Percentiles rank a stretch among this genome's conserved stretches.
Conservation (phyloP, 345 rosid genomes). For the Hypericum androsaemum region DNA sequence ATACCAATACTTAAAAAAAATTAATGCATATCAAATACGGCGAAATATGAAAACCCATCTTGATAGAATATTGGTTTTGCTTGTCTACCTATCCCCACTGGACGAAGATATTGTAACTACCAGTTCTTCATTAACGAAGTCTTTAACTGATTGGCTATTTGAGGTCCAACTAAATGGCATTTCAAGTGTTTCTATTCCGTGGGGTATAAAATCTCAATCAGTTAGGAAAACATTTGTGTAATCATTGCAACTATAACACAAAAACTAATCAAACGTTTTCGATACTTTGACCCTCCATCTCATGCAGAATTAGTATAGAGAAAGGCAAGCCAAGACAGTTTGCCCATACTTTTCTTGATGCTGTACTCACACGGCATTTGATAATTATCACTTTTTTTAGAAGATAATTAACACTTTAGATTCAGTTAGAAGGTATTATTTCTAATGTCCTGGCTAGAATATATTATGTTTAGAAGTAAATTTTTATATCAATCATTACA, state of each 20-base stretch:
- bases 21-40: no score
- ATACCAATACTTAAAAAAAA: no score
- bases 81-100: conserved; percentile 15
- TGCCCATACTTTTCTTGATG: conserved; percentile 38
- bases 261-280: conserved; percentile 22
- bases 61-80: background rate
- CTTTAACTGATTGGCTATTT: conserved; percentile 23
- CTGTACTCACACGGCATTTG: conserved; percentile 40
- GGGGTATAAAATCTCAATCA: conserved; percentile 48
- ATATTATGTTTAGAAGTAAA: no score
- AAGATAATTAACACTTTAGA: conserved; percentile 7
- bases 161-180: conserved; percentile 22
- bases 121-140: conserved; percentile 11
- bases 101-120: conserved; percentile 22
- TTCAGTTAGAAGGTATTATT: conserved; percentile 15
- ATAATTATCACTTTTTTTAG: conserved; percentile 23
- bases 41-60: no score
- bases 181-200: conserved; percentile 36
- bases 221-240: conserved; percentile 27
- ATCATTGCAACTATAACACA: background rate
- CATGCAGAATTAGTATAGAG: conserved; percentile 12
- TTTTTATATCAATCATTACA: no score
- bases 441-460: background rate
- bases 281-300: conserved; percentile 41
- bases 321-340: conserved; percentile 24